Evolutionary conservation across 2,329 filamentous ascomycete species (phyloP), one percentile per base, ranked within the genome.

Genomic region (Colletotrichum caudatum): DNA sequence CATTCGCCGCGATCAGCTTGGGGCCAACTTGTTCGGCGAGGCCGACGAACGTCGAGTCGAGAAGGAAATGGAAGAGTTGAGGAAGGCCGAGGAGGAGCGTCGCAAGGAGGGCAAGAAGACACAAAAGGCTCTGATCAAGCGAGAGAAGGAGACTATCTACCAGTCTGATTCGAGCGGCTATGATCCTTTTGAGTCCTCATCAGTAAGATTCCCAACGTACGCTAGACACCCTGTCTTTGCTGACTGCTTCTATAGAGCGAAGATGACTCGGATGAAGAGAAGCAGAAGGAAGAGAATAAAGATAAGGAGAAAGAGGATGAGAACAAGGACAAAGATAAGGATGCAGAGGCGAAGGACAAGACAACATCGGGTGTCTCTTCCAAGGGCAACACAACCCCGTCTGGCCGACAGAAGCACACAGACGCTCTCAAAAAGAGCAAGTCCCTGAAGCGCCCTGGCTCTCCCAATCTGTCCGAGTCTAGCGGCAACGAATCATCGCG

Each of bases 401-500:
- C 85, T 39, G 83, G 83, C 62, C 89, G 87, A 77, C 84, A 82
- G 64, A 83, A 83, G 66, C 77, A 81, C 14, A 79, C 80, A 6
- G 82, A 88, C 41, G 80, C 84, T 14, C 77, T 82, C 7, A 89
- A 88, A 80, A 89, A 89, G 78, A 81, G 81, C 76, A 91, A 90
- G 77, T 87, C 86, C 41, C 88, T 95, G 64, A 98, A 98, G 83
- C 91, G 95, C 39, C 88, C 93, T 41, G 94, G 94, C 23, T 97
- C 94, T 20, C 94, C 95, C 3, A 92, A 95, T 74, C 87, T 93
- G 41, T 98, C 94, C 2, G 95, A 98, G 79, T 94, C 94, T 12
- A 97, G 94, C 79, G 95, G 94, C 64, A 97, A 95, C 76, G 95
- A 98, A 80, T 95, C 93, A 0, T 90, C 91, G 33, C 92, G 92